Base-by-base conservation (phyloP, 257 asterid genomes). In the Jaltomata sinuosa region DNA sequence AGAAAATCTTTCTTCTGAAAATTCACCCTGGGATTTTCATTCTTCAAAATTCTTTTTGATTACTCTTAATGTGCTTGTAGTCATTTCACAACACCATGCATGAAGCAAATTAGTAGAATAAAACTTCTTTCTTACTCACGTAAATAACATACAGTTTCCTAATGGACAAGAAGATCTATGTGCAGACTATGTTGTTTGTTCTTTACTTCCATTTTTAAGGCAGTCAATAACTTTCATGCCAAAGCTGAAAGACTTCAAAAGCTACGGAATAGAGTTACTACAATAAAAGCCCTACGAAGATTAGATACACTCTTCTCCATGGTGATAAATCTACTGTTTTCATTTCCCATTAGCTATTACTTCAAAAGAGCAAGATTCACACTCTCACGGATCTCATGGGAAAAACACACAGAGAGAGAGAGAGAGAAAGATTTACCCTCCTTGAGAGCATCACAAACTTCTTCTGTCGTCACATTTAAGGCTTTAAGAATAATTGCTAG, bases 401-500 rank as follows among this genome's bases (percentile, higher is more conserved):
- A 8, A 59, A 62, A 57, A 71, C 31, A 19, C 12, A 61, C 74
- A n/a, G 84, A 16, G 32, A 42, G 81, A 34, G 59, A 50, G 49
- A 55, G 62, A 29, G 83, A n/a, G 10, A 29, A 22, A 55, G 47
- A 40, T 8, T 79, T 62, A 96, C 99, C 98, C 93, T 94, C 98
- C 52, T 55, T 88, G 83, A 96, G 89, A 50, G 99, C 98, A 83
- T 90, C 92, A 81, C 97, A 90, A 83, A 94, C 94, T 93, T 96
- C 98, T 84, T 91, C 95, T 29, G 97, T 90, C 29, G 99, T 92
- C 87, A 96, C 97, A 81, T 94, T 93, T 91, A 93, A 83, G 82
- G 98, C 99, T 88, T 86, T 96, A 25, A 96, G 93, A 87, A 94
- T 96, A 86, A 96, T 96, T 19, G 99, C 91, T 27, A 96, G 85